Conservation (phyloP, 306 rosid genomes). For the Dalbergia cochinchinensis region DNA sequence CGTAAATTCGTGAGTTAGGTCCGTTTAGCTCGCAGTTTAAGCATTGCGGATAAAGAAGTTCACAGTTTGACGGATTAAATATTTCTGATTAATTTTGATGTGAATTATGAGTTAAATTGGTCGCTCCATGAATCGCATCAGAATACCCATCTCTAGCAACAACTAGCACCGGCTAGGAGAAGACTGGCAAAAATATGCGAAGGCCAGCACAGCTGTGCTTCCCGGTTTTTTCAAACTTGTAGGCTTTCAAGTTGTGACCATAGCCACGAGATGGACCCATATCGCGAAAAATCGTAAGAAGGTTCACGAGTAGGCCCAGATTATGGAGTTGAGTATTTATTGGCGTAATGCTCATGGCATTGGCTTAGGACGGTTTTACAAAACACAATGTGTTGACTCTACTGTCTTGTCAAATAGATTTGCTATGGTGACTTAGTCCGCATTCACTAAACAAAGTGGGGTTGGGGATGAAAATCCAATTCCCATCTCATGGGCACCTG, state of each 20-base stretch:
- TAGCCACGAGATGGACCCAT: not conserved
- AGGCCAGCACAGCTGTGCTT: not conserved
- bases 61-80: too few species aligned
- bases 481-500: too few species aligned
- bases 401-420: not conserved
- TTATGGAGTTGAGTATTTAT: not conserved
- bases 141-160: not conserved
- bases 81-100: too few species aligned
- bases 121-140: too few species aligned
- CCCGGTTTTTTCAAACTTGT: too few species aligned
- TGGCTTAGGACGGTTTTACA: not conserved
- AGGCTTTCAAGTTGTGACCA: not conserved
- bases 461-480: too few species aligned
- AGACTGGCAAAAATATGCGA: not conserved
- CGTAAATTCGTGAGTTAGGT: too few species aligned
- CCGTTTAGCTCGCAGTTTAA: too few species aligned
- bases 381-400: not conserved
- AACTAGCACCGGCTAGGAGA: not conserved
- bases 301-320: not conserved
- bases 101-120: too few species aligned
- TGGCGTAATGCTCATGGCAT: not conserved
- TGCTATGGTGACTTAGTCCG: too few species aligned
- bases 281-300: not conserved
- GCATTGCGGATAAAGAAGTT: too few species aligned
- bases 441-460: too few species aligned